Conservation (phyloP, 768 basidiomycete species). For the Cystofilobasidium ferigula region DNA sequence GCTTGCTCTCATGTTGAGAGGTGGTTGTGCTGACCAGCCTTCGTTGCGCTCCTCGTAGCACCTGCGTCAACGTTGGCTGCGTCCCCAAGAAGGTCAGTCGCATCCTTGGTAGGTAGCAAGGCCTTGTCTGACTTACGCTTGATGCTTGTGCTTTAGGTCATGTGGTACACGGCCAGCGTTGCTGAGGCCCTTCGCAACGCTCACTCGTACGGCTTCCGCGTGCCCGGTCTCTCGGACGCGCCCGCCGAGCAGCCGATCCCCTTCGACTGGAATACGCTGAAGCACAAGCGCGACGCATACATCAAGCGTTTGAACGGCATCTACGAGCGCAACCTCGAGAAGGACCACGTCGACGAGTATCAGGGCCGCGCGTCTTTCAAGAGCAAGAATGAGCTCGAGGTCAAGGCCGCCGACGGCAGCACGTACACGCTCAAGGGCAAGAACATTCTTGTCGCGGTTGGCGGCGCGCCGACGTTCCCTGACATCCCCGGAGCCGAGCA, state of each 20-base stretch:
- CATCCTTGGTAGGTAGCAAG: not conserved
- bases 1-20: not conserved
- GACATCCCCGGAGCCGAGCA: slow-evolving; percentile 78
- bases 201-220: slow-evolving; percentile 47
- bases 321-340: slow-evolving; percentile 77
- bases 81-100: slow-evolving; percentile 81
- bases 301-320: slow-evolving; percentile 79
- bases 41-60: slow-evolving; percentile 42
- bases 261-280: slow-evolving; percentile 85
- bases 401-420: slow-evolving; percentile 53
- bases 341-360: slow-evolving; percentile 79
- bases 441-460: slow-evolving; percentile 71
- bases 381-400: slow-evolving; percentile 58
- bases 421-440: slow-evolving; percentile 66
- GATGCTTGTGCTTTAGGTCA: slow-evolving; percentile 51
- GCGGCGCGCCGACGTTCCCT: slow-evolving; percentile 72
- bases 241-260: slow-evolving; percentile 43
- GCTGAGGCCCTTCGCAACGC: slow-evolving; percentile 74
- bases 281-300: slow-evolving; percentile 89
- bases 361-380: slow-evolving; percentile 63
- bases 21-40: too few relatives aligned
- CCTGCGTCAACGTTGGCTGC: slow-evolving; percentile 97
- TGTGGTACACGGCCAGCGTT: slow-evolving; percentile 64
- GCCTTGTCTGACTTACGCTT: not conserved
- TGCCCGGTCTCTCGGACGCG: slow-evolving; percentile 35